Conservation (phyloP, 352 stramenopile genomes). For the Phytophthora chlamydospora region DNA sequence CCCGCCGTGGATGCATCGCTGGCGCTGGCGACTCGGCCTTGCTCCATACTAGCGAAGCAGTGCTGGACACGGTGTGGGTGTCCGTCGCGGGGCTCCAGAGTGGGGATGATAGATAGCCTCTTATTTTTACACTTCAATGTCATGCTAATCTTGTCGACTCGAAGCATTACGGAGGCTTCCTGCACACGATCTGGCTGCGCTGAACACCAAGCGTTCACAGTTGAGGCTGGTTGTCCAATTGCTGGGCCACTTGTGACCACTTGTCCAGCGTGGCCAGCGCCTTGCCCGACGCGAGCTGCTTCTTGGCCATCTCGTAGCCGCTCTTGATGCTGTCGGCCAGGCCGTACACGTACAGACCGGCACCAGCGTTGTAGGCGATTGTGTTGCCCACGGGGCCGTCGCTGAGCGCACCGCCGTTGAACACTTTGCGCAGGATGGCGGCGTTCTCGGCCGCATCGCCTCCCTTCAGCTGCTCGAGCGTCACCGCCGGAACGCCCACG, state of each 20-base stretch:
- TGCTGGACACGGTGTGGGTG: slow-evolving; percentile 11
- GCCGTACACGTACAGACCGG: slow-evolving; percentile 98
- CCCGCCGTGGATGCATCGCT: slow-evolving; percentile 3
- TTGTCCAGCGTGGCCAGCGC: slow-evolving; percentile 69
- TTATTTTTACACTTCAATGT: slow-evolving; percentile 38
- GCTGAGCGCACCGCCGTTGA: slow-evolving; percentile 83
- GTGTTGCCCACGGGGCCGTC: slow-evolving; percentile 96
- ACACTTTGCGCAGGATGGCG: slow-evolving; percentile 88
- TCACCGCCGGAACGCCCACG: slow-evolving; percentile 92
- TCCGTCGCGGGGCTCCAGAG: neutral
- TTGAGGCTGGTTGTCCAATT: slow-evolving; percentile 42
- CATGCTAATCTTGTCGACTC: slow-evolving; percentile 34
- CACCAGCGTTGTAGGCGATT: slow-evolving; percentile 98
- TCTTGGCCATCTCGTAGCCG: slow-evolving; percentile 85
- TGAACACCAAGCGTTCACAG: slow-evolving; percentile 31
- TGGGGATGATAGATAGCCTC: slow-evolving; percentile 20
- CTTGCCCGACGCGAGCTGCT: slow-evolving; percentile 70
- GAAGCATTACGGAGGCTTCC: slow-evolving; percentile 25
- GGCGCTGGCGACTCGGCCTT: slow-evolving; percentile 5
- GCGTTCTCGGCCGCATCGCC: slow-evolving; percentile 96
- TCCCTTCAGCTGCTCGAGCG: slow-evolving; percentile 94
- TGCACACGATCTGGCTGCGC: slow-evolving; percentile 21
- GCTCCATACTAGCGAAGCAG: slow-evolving; percentile 19
- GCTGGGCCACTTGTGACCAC: slow-evolving; percentile 64
- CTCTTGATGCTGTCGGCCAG: slow-evolving; percentile 87